phyloP scores from a whole-genome alignment of 192 early-diverging fungal genomes.

The Entomortierella parvispora region DNA sequence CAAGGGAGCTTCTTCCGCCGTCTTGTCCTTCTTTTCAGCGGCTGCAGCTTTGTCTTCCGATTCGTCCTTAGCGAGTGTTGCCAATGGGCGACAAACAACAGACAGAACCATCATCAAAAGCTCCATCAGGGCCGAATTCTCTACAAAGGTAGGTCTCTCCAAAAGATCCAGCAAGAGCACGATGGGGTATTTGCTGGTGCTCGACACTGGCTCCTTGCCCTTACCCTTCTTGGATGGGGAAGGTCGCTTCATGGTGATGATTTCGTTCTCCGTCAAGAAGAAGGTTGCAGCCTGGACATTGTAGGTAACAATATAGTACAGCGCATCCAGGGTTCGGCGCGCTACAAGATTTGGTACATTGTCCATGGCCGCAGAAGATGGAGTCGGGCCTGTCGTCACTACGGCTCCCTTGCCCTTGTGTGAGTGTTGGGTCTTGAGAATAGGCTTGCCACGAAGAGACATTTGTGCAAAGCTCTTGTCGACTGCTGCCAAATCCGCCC shows the following conservation, averaged over 20 bases:
- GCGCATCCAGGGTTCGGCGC: constrained; percentile 86
- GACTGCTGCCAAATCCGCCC: constrained; percentile 76
- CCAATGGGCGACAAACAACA: constrained; percentile 80
- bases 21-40: constrained; percentile 1
- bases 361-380: constrained; percentile 56
- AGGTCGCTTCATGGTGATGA: constrained; percentile 60
- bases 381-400: constrained; percentile 1
- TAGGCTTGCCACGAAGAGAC: constrained; percentile 69
- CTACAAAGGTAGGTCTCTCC: constrained; percentile 83
- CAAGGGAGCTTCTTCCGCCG: constrained; percentile 8
- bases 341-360: constrained; percentile 90
- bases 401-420: constrained; percentile 32
- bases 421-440: constrained; percentile 50
- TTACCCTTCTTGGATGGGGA: constrained; percentile 65
- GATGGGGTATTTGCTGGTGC: constrained; percentile 68
- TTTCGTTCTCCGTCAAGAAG: constrained; percentile 80
- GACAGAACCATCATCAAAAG: constrained; percentile 88
- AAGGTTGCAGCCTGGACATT: constrained; percentile 84
- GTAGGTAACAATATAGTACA: constrained; percentile 80
- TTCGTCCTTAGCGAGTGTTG: constrained; percentile 66
- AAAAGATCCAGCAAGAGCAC: constrained; percentile 87
- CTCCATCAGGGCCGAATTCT: constrained; percentile 86
- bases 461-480: constrained; percentile 83
- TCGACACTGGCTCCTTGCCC: constrained; percentile 65
- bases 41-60: constrained; percentile 51